Evolutionary conservation across 2,329 filamentous ascomycete genomes (phyloP).

Genomic region (Fusarium equiseti): DNA sequence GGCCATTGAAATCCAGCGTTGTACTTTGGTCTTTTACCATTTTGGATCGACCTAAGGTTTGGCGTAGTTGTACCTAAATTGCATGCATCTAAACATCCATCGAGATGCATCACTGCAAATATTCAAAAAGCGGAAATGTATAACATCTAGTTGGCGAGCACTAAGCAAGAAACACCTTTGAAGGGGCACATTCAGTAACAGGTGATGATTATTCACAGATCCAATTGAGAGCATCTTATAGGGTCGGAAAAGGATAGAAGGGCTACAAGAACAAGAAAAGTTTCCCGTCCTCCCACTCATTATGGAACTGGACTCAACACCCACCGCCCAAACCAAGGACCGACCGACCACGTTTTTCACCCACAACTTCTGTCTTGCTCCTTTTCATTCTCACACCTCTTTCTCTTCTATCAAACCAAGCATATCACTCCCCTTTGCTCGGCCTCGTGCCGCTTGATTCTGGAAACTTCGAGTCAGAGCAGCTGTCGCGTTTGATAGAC

Average conservation of each 20-base stretch:
- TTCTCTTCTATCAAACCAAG: constrained; percentile 15
- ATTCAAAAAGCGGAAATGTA: constrained; percentile 2
- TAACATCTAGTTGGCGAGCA: neutral
- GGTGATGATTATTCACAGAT: neutral
- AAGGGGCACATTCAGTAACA: neutral
- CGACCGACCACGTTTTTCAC: constrained; percentile 41
- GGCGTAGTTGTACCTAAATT: constrained; percentile 30
- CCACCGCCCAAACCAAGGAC: constrained; percentile 40
- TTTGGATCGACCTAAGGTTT: constrained; percentile 31
- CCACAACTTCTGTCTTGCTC: constrained; percentile 39
- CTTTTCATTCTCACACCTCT: constrained; percentile 32
- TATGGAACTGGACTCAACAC: constrained; percentile 11
- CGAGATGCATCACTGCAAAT: constrained; percentile 22
- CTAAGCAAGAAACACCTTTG: neutral
- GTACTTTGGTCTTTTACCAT: constrained; percentile 36
- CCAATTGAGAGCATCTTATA: constrained; percentile 8
- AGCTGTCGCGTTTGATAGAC: constrained; percentile 6
- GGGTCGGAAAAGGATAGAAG: constrained; percentile 15
- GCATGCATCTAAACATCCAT: constrained; percentile 32
- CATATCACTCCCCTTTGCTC: constrained; percentile 23
- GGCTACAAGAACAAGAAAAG: constrained; percentile 23
- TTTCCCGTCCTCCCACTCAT: constrained; percentile 33
- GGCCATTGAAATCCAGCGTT: constrained; percentile 27
- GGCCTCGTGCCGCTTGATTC: constrained; percentile 17
- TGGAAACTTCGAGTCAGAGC: constrained; percentile 1